Base-by-base conservation (phyloP, 2,329 filamentous ascomycete genomes). In the Daldinia sp. region DNA sequence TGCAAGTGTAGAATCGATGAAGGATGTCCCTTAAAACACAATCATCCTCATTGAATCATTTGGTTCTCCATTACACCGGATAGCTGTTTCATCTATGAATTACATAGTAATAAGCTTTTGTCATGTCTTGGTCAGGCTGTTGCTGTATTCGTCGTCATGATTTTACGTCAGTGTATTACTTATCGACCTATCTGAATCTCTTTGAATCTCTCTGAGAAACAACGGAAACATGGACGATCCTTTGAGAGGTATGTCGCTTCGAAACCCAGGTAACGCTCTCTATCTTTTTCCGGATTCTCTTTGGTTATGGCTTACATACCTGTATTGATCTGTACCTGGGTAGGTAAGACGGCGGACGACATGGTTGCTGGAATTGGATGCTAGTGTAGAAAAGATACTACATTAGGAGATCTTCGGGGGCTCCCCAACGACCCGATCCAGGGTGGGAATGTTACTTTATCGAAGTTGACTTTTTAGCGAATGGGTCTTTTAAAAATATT, bases 121-220 rank as follows among this genome's bases (percentile, higher is more conserved):
- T 62, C 55, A 62, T 54, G 30, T 62, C 50, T 58, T 62, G 58
- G 58, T 58, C 53, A 59, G 47, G 55, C n/a, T n/a, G 54, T 17
- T 37, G 50, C 21, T 37, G 45, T 57, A 32, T 37, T 63, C 50
- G 48, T 45, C 56, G 32, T 59, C 27, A 57, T 55, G 64, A 62
- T 64, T 49, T 57, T 41, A 58, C n/a, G 55, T 54, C 50, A 29
- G 47, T 47, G 47, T 56, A 43, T 60, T 29, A 43, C 29, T 55
- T 54, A 49, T 59, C 29, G 41, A 39, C 49, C 21, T 55, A 37
- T 30, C 53, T 48, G 23, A 45, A 13, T 41, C 10, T 58, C 51
- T 21, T 23, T 49, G 49, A 11, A 41, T 13, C 17, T 41, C 10
- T 58, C 51, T 21, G 29, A 53, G 49, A 11, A 41, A 15, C 17